Conservation (phyloP, 805 yeast genomes). For the Zygosaccharomyces siamensis region DNA sequence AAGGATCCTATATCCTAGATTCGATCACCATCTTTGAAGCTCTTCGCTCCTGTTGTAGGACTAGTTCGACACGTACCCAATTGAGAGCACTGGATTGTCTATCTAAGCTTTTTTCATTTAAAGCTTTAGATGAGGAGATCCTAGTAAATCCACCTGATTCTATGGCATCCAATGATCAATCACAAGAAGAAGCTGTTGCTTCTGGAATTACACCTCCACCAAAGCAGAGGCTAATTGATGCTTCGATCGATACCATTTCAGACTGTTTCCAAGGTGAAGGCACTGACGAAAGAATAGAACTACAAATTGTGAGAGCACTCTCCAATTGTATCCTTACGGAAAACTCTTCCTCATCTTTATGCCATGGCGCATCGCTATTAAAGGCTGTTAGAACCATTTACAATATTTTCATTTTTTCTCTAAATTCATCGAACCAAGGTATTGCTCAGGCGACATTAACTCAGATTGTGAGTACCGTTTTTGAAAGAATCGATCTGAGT, state of each 20-base stretch:
- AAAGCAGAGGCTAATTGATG: slow-evolving; percentile 61
- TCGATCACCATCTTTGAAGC: slow-evolving; percentile 69
- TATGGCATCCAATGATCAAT: slow-evolving; percentile 32
- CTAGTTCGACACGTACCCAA: slow-evolving; percentile 58
- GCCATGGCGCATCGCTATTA: slow-evolving; percentile 80
- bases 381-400: slow-evolving; percentile 92
- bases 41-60: slow-evolving; percentile 67
- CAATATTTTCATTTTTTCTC: slow-evolving; percentile 82
- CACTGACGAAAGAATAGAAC: slow-evolving; percentile 81
- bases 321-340: slow-evolving; percentile 83
- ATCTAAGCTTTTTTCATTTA: slow-evolving; percentile 81
- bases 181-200: slow-evolving; percentile 16
- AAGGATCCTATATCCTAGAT: slow-evolving; percentile 35
- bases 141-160: slow-evolving; percentile 45
- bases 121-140: slow-evolving; percentile 60
- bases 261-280: slow-evolving; percentile 89
- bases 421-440: slow-evolving; percentile 78
- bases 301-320: slow-evolving; percentile 88
- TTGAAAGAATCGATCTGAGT: slow-evolving; percentile 51
- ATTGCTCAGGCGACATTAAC: slow-evolving; percentile 93
- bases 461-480: slow-evolving; percentile 81
- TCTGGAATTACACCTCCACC: slow-evolving; percentile 49
- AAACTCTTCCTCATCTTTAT: slow-evolving; percentile 55
- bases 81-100: slow-evolving; percentile 76
- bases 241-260: slow-evolving; percentile 78